Percentiles rank a stretch among this genome's conserved stretches.
These are phyloP conservation scores for Aspergillus pseudoglaucus DNA, from an alignment of 2,329 filamentous ascomycete genomes.

Conservation along the genomic window DNA sequence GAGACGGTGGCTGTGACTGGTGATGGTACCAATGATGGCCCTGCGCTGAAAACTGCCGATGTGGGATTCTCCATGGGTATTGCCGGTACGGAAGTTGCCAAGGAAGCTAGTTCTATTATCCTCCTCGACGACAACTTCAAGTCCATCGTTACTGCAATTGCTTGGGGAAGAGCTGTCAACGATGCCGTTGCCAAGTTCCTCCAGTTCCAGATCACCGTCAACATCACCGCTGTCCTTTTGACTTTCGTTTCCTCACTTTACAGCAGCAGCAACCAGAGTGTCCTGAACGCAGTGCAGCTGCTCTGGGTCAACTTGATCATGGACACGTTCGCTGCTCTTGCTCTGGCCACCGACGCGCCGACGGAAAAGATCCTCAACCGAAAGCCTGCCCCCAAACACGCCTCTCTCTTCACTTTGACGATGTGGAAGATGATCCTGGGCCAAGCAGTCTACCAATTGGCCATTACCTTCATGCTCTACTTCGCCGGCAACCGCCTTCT, in stretches of 20 bases:
- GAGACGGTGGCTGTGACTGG: constrained; percentile 59
- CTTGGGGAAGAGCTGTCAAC: constrained; percentile 64
- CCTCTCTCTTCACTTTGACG: constrained; percentile 71
- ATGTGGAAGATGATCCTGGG: constrained; percentile 99
- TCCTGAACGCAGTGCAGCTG: constrained; percentile 82
- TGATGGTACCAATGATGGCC: constrained; percentile 62
- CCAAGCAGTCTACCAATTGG: constrained; percentile 81
- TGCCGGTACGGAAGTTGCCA: constrained; percentile 60
- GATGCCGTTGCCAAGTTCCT: constrained; percentile 63
- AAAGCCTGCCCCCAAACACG: constrained; percentile 69
- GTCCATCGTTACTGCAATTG: constrained; percentile 59
- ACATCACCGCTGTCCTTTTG: constrained; percentile 80
- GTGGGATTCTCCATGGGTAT: constrained; percentile 65
- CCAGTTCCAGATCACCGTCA: constrained; percentile 66
- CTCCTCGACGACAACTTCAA: constrained; percentile 61
- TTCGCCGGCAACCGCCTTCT: constrained; percentile 63
- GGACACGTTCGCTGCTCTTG: constrained; percentile 88
- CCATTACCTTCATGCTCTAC: constrained; percentile 71
- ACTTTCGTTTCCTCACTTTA: constrained; percentile 84
- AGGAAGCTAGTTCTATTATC: constrained; percentile 63
- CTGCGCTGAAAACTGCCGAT: constrained; percentile 59
- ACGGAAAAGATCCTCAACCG: constrained; percentile 72
- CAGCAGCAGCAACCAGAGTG: constrained; percentile 61
- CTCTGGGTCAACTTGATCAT: constrained; percentile 97
- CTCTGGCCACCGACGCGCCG: constrained; percentile 84